Base-by-base conservation (phyloP, 163 green algal genomes). In the Trebouxiophyceae sp. region DNA sequence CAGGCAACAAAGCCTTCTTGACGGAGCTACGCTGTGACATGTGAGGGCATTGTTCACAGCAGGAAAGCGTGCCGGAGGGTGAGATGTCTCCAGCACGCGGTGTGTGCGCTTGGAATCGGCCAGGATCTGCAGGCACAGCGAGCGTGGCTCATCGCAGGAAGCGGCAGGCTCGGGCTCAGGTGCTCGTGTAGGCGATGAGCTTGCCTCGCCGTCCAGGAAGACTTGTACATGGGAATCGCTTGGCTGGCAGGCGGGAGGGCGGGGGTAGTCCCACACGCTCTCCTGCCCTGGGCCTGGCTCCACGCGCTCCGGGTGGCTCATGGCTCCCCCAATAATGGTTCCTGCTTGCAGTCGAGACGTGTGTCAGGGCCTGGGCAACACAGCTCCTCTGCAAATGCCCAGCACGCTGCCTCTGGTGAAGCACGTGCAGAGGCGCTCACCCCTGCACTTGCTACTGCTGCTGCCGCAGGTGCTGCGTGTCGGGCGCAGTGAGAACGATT, bases 181-280 rank as follows among this genome's bases (percentile, higher is more conserved):
- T n/a, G n/a, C n/a, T n/a, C n/a, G n/a, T n/a, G n/a, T n/a, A n/a
- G n/a, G n/a, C n/a, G n/a, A n/a, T n/a, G n/a, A n/a, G n/a, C n/a
- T n/a, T n/a, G n/a, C 54, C 61, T 69, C 5, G 5, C 55, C 61
- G 7, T 32, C 27, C 24, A 69, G 61, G 24, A 65, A 45, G 20
- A 74, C 61, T 20, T 61, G 30, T 33, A 74, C 33, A 2, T 29
- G 32, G 5, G 28, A 23, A 4, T 5, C 5, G 0, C 20, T 57
- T 1, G 4, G 28, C 32, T 69, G 7, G 22, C 57, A 34, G 2
- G 20, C 24, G 2, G 68, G 45, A 0, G 68, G 68, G 7, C 68
- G 29, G n/a, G 68, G 68, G 24, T 58, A 74, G 55, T 39, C 28
- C 68, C 61, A 69, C 27, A 68, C 68, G 44, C 30, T 63, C 27